These are phyloP conservation scores for Mrakia gelida DNA, from an alignment of 768 basidiomycete genomes.

Conservation along the genomic window DNA sequence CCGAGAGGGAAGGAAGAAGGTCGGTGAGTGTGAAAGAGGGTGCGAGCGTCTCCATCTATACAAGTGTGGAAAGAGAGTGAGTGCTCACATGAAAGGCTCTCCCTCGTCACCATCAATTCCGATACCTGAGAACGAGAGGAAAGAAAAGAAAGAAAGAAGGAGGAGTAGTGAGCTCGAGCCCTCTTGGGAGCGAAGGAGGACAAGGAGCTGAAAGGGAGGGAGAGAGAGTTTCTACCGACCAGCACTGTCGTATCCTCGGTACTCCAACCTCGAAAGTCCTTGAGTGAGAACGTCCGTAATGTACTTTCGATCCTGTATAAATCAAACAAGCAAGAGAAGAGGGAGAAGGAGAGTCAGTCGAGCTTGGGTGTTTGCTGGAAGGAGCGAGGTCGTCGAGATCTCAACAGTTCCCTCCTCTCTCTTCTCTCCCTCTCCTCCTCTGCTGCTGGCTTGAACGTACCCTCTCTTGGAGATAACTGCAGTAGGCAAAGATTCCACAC, in stretches of 20 bases:
- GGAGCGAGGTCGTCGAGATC: background rate
- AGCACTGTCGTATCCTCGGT: conserved; percentile 97
- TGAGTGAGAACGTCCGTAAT: conserved; percentile 84
- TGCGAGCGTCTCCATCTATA: background rate
- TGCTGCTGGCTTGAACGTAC: conserved; percentile 44
- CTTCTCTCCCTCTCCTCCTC: background rate
- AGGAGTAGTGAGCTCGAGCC: conserved; percentile 1
- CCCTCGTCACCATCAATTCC: conserved; percentile 84
- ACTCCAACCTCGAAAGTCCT: conserved; percentile 91
- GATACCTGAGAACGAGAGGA: conserved; percentile 41
- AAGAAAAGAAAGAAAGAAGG: background rate
- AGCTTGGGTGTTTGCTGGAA: background rate
- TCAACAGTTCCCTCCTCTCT: background rate
- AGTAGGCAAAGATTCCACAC: conserved; percentile 87
- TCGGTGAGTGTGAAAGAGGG: no score
- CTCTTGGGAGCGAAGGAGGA: background rate
- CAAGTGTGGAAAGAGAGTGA: background rate
- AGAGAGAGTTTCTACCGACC: conserved; percentile 41
- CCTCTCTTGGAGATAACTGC: conserved; percentile 92
- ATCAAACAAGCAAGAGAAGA: background rate
- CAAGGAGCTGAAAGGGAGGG: background rate
- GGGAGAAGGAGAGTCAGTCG: conserved; percentile 3
- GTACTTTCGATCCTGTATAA: conserved; percentile 71
- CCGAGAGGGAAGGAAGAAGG: background rate
- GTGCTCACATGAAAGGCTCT: conserved; percentile 55